Evolutionary conservation across 257 asterid species (phyloP).

Genomic region (Gentiana straminea): DNA sequence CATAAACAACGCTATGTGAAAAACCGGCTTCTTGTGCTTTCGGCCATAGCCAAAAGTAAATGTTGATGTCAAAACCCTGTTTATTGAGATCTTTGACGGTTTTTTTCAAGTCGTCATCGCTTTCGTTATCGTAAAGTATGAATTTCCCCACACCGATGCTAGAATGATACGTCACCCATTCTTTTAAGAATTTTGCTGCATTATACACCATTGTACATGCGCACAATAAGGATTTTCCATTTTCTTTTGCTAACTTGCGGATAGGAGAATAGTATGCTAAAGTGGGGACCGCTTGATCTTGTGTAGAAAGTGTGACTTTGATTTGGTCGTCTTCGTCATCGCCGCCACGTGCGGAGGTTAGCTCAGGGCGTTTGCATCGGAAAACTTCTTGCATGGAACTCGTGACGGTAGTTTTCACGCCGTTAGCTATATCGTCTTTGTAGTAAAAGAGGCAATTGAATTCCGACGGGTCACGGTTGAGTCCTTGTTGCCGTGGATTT

Average conservation of each 20-base stretch:
- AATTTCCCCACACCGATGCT: slow-evolving; percentile 64
- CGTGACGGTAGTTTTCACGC: slow-evolving; percentile 56
- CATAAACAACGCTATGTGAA: slow-evolving; percentile 54
- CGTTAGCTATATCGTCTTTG: slow-evolving; percentile 25
- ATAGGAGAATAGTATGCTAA: slow-evolving; percentile 46
- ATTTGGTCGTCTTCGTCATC: slow-evolving; percentile 3
- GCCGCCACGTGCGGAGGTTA: background rate
- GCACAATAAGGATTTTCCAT: slow-evolving; percentile 41
- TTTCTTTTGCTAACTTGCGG: slow-evolving; percentile 25
- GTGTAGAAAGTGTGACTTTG: slow-evolving; percentile 42
- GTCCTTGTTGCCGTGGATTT: slow-evolving; percentile 42
- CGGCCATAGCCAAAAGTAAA: slow-evolving; percentile 67
- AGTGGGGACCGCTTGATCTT: slow-evolving; percentile 47
- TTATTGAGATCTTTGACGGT: slow-evolving; percentile 27
- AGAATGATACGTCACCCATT: slow-evolving; percentile 74
- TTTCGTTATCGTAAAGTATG: slow-evolving; percentile 65
- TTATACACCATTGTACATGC: slow-evolving; percentile 81
- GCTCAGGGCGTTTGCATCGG: slow-evolving; percentile 53
- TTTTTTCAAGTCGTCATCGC: slow-evolving; percentile 47
- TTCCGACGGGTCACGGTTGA: slow-evolving; percentile 37
- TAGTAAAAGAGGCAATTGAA: slow-evolving; percentile 42
- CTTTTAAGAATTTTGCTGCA: slow-evolving; percentile 51
- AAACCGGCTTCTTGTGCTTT: slow-evolving; percentile 86
- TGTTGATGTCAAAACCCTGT: slow-evolving; percentile 45
- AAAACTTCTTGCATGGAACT: slow-evolving; percentile 74